These are phyloP conservation scores for Gryganskiella cystojenkinii DNA, from an alignment of 192 early-diverging fungal species.

Conservation along the genomic window DNA sequence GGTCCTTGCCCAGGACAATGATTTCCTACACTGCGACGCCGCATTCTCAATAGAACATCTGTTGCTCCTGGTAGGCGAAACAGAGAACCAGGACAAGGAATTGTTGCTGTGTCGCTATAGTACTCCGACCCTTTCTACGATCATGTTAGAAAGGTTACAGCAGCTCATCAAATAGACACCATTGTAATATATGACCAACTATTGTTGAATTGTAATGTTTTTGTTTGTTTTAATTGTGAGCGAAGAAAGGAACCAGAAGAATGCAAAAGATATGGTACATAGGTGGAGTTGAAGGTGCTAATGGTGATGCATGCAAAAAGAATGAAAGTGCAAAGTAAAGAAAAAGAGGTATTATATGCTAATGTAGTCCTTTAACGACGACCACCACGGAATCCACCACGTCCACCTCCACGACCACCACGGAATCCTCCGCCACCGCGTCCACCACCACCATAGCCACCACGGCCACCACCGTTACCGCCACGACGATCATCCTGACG, in stretches of 20 bases:
- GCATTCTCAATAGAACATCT: conserved; percentile 21
- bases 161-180: conserved; percentile 7
- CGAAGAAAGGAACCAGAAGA: conserved; percentile 1
- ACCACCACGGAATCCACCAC: conserved; percentile 54
- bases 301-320: neutral
- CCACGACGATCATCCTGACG: conserved; percentile 55
- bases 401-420: conserved; percentile 51
- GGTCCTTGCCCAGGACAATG: conserved; percentile 46
- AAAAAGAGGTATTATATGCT: too few relatives aligned
- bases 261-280: conserved; percentile 8
- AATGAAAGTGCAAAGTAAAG: neutral
- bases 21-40: conserved; percentile 21
- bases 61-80: conserved; percentile 10
- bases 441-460: conserved; percentile 54
- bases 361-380: conserved; percentile 34
- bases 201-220: neutral
- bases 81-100: neutral
- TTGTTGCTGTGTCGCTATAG: conserved; percentile 8
- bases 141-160: conserved; percentile 5
- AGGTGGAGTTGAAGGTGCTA: conserved; percentile 9
- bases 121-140: neutral
- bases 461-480: conserved; percentile 54
- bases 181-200: neutral
- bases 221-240: conserved; percentile 4
- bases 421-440: conserved; percentile 60